phyloP scores from a whole-genome alignment of 345 rosid genomes.

The Gossypium turneri region DNA sequence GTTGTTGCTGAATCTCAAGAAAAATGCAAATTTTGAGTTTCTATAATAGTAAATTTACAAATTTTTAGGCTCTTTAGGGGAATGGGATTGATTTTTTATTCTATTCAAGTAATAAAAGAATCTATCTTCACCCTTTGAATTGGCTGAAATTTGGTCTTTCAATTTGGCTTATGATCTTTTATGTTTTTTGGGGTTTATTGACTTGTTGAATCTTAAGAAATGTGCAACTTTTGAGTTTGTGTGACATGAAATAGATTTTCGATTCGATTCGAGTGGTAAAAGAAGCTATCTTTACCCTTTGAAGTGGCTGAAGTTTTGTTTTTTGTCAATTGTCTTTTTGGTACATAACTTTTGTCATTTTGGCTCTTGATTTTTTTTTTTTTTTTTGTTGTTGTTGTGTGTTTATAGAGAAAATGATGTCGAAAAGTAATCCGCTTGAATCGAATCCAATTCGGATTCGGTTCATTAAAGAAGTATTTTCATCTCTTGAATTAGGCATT shows the following conservation, averaged over 20 bases:
- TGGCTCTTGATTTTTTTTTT: background rate
- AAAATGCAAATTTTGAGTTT: constrained; percentile 1
- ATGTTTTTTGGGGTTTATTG: too few species aligned
- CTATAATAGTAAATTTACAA: background rate
- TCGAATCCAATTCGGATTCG: constrained; percentile 54
- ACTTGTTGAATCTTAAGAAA: background rate
- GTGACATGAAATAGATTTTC: constrained; percentile 50
- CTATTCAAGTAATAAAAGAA: constrained; percentile 67
- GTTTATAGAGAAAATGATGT: constrained; percentile 36
- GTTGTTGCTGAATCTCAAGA: background rate
- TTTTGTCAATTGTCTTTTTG: background rate
- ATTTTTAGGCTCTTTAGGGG: background rate
- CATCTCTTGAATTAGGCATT: constrained; percentile 51
- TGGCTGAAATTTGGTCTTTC: constrained; percentile 22
- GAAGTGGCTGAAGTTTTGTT: constrained; percentile 26
- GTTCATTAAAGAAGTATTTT: constrained; percentile 43
- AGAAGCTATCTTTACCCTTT: constrained; percentile 51
- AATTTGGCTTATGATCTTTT: too few species aligned
- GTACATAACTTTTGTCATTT: background rate
- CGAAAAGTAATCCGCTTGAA: constrained; percentile 53
- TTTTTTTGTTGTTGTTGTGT: background rate
- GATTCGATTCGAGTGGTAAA: constrained; percentile 68
- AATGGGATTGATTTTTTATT: constrained; percentile 60
- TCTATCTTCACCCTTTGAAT: constrained; percentile 47
- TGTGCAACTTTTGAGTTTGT: background rate